Conservation (phyloP, 1,284 basidiomycete species). For the Malassezia cuniculi region DNA sequence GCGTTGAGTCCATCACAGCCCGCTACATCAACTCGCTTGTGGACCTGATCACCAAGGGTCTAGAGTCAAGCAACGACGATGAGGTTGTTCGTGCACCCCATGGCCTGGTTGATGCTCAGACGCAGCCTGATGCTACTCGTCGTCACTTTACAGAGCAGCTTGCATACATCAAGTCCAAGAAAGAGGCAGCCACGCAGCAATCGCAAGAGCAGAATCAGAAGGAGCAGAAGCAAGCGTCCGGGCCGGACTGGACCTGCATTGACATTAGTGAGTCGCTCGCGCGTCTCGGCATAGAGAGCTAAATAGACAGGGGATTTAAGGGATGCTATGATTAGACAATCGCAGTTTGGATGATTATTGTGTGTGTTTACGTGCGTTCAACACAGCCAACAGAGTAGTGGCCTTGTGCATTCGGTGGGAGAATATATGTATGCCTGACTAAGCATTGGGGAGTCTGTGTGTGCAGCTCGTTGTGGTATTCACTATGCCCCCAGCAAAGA, state of each 20-base stretch:
- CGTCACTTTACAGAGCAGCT: slow-evolving; percentile 85
- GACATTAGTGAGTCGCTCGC: slow-evolving; percentile 20
- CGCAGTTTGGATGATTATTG: slow-evolving; percentile 1
- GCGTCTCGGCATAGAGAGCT: slow-evolving; percentile 16
- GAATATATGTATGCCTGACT: too few relatives aligned
- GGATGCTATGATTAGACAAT: not conserved
- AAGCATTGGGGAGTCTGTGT: too few relatives aligned
- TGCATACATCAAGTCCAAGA: slow-evolving; percentile 64
- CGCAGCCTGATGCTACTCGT: slow-evolving; percentile 77
- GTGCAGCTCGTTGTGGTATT: too few relatives aligned
- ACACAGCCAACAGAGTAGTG: too few relatives aligned
- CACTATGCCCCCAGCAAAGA: too few relatives aligned
- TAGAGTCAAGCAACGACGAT: slow-evolving; percentile 10
- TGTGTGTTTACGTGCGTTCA: too few relatives aligned
- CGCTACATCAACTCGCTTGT: slow-evolving; percentile 41
- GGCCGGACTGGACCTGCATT: slow-evolving; percentile 34
- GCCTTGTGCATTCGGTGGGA: too few relatives aligned
- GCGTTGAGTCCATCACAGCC: slow-evolving; percentile 36
- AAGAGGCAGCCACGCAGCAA: slow-evolving; percentile 50
- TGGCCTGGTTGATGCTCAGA: slow-evolving; percentile 74
- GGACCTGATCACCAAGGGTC: slow-evolving; percentile 36
- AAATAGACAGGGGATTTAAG: not conserved
- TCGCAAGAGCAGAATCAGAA: slow-evolving; percentile 12
- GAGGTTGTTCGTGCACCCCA: slow-evolving; percentile 22
- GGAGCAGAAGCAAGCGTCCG: slow-evolving; percentile 9